Evolutionary conservation across 805 yeast species (phyloP).

Genomic region (Ogataea dorogensis): DNA sequence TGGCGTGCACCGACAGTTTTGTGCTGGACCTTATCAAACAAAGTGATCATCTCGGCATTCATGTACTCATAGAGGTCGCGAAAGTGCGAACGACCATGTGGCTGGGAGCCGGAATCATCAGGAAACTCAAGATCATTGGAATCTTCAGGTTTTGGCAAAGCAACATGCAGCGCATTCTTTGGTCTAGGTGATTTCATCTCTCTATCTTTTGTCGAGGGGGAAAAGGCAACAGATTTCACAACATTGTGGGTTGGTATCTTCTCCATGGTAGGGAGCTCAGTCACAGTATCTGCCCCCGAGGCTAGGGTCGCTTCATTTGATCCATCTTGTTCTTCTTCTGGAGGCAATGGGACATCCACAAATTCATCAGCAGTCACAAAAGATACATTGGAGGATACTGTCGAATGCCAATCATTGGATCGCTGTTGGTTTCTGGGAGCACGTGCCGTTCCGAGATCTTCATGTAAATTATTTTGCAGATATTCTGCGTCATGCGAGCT

Average conservation of each 20-base stretch:
- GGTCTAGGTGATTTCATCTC: not conserved
- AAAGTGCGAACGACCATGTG: slow-evolving; percentile 11
- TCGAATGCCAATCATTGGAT: slow-evolving; percentile 1
- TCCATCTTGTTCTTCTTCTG: not conserved
- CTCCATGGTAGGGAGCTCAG: not conserved
- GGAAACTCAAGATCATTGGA: not conserved
- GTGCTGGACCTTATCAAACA: slow-evolving; percentile 24
- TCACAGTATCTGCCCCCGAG: slow-evolving; percentile 3
- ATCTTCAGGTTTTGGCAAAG: slow-evolving; percentile 15
- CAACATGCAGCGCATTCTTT: slow-evolving; percentile 7
- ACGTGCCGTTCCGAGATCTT: slow-evolving; percentile 18
- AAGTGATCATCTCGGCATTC: slow-evolving; percentile 18
- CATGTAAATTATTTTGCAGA: slow-evolving; percentile 10
- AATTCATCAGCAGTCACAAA: slow-evolving; percentile 28
- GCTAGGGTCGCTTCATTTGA: slow-evolving; percentile 4
- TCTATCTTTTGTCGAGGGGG: slow-evolving; percentile 10
- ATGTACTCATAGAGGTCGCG: slow-evolving; percentile 16
- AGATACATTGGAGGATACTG: slow-evolving; percentile 17
- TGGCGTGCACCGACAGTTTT: slow-evolving; percentile 26
- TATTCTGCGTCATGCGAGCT: slow-evolving; percentile 1
- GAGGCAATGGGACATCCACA: not conserved
- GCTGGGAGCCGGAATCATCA: not conserved
- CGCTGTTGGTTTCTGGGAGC: slow-evolving; percentile 5
- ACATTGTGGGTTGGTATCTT: not conserved
- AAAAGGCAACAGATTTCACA: slow-evolving; percentile 17